Evolutionary conservation across 2,329 filamentous ascomycete genomes (phyloP).

Genomic region (Colletotrichum spaethianum): DNA sequence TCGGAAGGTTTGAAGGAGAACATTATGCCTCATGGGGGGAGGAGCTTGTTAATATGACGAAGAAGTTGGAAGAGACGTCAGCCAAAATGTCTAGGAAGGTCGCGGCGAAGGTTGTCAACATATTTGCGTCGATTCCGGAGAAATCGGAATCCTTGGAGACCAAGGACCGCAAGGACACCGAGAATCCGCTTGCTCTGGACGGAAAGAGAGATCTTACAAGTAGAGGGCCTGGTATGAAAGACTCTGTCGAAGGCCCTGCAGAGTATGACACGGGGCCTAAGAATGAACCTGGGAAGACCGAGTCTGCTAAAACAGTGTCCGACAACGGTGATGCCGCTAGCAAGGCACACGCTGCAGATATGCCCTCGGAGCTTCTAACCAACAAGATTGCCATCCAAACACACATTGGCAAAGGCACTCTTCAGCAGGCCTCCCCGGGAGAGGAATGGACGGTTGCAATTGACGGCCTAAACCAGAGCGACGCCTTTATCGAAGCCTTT

Average conservation of each 20-base stretch:
- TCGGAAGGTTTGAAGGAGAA: constrained; percentile 13
- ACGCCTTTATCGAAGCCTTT: constrained; percentile 4
- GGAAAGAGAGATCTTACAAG: neutral
- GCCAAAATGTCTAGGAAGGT: neutral
- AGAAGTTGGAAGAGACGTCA: neutral
- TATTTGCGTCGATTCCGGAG: neutral
- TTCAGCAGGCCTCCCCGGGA: neutral
- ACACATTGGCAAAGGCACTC: neutral
- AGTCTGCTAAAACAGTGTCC: no score
- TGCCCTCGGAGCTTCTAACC: neutral
- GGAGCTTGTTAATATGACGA: constrained; percentile 1
- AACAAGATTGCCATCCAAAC: neutral
- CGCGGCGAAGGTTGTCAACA: neutral
- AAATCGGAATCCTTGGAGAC: neutral
- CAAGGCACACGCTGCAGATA: neutral
- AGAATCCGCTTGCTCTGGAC: neutral
- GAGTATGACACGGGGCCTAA: neutral
- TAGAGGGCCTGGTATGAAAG: neutral
- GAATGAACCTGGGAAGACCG: neutral
- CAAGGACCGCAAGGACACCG: neutral
- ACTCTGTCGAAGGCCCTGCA: neutral
- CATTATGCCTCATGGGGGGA: neutral
- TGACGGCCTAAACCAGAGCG: neutral
- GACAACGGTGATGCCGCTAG: neutral
- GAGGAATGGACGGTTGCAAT: neutral